Evolutionary conservation across 2,329 filamentous ascomycete genomes (phyloP).

Genomic region (Apiospora aurea): DNA sequence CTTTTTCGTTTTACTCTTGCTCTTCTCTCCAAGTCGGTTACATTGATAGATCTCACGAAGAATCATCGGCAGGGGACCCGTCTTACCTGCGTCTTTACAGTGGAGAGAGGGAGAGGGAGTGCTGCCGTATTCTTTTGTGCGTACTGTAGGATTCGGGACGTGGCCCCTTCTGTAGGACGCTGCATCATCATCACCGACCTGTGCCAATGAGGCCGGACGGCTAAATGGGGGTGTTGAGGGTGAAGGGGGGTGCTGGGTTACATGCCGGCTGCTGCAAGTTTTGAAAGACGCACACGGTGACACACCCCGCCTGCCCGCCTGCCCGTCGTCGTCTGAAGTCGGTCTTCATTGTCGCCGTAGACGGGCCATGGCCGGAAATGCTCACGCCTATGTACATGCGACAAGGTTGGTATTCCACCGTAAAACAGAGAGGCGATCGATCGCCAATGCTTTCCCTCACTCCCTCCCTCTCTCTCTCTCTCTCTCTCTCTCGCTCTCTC

Average conservation of each 20-base stretch:
- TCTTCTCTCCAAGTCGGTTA: neutral
- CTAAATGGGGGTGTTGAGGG: too few relatives aligned
- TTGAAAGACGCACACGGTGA: neutral
- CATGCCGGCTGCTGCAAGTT: slow-evolving; percentile 7
- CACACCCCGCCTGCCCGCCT: neutral
- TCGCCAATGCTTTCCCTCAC: neutral
- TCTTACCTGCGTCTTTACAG: slow-evolving; percentile 6
- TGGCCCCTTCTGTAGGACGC: neutral
- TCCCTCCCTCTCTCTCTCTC: too few relatives aligned
- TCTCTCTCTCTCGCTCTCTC: too few relatives aligned
- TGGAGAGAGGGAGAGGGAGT: neutral
- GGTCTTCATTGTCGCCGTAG: neutral
- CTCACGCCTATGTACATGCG: neutral
- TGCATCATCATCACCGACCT: neutral
- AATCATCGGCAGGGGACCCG: neutral
- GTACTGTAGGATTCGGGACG: neutral
- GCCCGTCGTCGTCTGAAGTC: slow-evolving; percentile 8
- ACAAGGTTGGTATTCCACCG: neutral
- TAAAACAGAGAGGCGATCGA: neutral
- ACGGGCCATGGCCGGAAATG: neutral
- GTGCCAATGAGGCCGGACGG: neutral
- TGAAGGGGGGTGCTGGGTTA: neutral
- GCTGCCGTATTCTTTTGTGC: neutral
- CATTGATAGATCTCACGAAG: slow-evolving; percentile 4
- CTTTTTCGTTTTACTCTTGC: neutral